Evolutionary conservation across 345 rosid genomes (phyloP), one percentile per base, ranked within the genome.

Genomic region (Sonneratia alba): DNA sequence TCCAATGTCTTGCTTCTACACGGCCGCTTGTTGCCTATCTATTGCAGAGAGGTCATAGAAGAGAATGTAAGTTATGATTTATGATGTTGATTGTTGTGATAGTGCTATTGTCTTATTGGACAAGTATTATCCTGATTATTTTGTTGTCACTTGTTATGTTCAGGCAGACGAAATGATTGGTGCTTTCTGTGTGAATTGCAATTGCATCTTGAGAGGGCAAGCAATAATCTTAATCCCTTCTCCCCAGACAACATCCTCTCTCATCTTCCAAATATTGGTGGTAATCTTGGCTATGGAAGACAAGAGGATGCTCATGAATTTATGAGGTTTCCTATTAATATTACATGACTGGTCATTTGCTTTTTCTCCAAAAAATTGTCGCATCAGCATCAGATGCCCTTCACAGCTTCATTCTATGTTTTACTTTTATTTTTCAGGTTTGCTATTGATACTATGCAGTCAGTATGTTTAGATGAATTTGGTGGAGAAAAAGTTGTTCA

Each of bases 271-370:
- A 95, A 87, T 73, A 88, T 95, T 68, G 97, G 97, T 72, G 93
- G 99, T 74, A 95, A 90, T 81, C 96, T 95, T 67, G 97, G 97
- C 69, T 87, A 85, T 81, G 99, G 99, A 79, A 89, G 90, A 83
- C 97, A 95, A 72, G 99, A 95, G 83, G 99, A 95, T 90, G 97
- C 99, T 71, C 99, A 95, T 75, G 99, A 95, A 76, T 87, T 92
- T 76, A 92, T 95, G 97, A 95, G 99, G 99, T 92, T 73, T 47
- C 34, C 4, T 36, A 15, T 45, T 40, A 55, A 12, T 59, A 45
- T 62, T 43, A 53, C 24, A 53, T 22, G 9, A 53, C 18, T 53
- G 9, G 37, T 68, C 16, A 36, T 48, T 67, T 48, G 40, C 43
- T 65, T 19, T 38, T 68, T 32, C 34, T 18, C 47, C 16, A 64